A percentile compares a stretch with the other conserved stretches of the same genome.
Conservation (phyloP, 306 rosid species). For the Sicyos edulis region DNA sequence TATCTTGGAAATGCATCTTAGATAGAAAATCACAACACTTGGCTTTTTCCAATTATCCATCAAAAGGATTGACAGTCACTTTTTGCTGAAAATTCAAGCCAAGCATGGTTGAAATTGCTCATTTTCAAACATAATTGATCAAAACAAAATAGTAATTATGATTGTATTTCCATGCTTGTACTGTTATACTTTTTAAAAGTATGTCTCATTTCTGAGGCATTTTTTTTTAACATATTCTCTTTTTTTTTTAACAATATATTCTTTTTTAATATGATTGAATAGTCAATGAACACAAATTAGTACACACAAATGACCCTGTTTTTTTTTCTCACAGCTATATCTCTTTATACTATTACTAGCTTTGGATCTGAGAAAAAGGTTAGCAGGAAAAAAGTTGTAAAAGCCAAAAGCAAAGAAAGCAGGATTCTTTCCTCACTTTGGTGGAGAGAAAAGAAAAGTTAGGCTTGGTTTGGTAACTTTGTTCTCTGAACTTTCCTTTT, state of each 20-base stretch:
- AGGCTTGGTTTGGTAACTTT: constrained; percentile 15
- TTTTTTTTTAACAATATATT: constrained; percentile 5
- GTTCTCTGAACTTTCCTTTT: constrained; percentile 29
- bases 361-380: constrained; percentile 47
- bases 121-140: not conserved
- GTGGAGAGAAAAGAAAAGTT: too few species aligned
- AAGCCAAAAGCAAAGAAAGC: constrained; percentile 36
- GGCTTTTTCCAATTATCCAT: not conserved
- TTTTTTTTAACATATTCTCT: not conserved
- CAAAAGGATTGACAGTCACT: not conserved
- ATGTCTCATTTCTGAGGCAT: not conserved
- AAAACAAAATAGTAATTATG: too few species aligned
- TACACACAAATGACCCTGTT: constrained; percentile 13
- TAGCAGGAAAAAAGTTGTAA: constrained; percentile 20
- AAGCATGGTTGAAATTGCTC: constrained; percentile 1
- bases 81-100: not conserved
- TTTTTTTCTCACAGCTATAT: constrained; percentile 1
- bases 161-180: not conserved
- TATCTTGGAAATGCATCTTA: not conserved
- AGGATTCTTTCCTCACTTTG: constrained; percentile 39
- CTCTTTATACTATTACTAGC: constrained; percentile 53
- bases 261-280: not conserved
- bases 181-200: not conserved
- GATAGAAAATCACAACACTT: not conserved
- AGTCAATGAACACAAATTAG: not conserved